A percentile compares a stretch with the other conserved stretches of the same genome.
phyloP scores from a whole-genome alignment of 1,284 basidiomycete genomes.

The Irpex rosettiformis region DNA sequence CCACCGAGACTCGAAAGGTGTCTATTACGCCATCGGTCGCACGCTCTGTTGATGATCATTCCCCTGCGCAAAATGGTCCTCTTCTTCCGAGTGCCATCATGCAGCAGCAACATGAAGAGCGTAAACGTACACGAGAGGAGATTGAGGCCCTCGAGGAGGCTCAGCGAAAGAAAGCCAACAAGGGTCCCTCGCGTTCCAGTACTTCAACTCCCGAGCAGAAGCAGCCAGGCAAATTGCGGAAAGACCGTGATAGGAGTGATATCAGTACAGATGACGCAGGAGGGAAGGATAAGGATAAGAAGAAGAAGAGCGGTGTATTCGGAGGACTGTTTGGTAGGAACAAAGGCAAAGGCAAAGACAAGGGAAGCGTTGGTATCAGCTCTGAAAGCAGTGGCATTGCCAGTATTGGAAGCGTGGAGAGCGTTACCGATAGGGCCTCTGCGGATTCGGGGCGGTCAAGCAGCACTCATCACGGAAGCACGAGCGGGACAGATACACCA shows the following conservation, averaged over 20 bases:
- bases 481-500: conserved; percentile 17
- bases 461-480: conserved; percentile 26
- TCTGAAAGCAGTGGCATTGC: conserved; percentile 24
- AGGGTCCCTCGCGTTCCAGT: conserved; percentile 23
- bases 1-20: conserved; percentile 67
- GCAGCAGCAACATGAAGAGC: conserved; percentile 53
- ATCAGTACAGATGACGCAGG: conserved; percentile 39
- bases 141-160: conserved; percentile 54
- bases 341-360: conserved; percentile 78
- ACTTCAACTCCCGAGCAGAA: conserved; percentile 14
- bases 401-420: conserved; percentile 18
- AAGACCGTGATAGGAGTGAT: conserved; percentile 43
- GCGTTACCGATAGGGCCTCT: conserved; percentile 34
- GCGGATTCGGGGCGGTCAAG: conserved; percentile 54
- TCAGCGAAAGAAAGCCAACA: conserved; percentile 48
- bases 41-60: conserved; percentile 32
- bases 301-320: conserved; percentile 65
- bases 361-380: conserved; percentile 41
- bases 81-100: conserved; percentile 45
- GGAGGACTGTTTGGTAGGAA: conserved; percentile 70
- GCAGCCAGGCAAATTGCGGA: conserved; percentile 52
- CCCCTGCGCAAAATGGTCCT: conserved; percentile 29
- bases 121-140: conserved; percentile 59
- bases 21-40: conserved; percentile 77
- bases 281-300: conserved; percentile 37